Percentiles rank a stretch among this genome's conserved stretches.
phyloP scores from a whole-genome alignment of 225 moss, liverwort and hornwort species.

The Antitrichia curtipendula region DNA sequence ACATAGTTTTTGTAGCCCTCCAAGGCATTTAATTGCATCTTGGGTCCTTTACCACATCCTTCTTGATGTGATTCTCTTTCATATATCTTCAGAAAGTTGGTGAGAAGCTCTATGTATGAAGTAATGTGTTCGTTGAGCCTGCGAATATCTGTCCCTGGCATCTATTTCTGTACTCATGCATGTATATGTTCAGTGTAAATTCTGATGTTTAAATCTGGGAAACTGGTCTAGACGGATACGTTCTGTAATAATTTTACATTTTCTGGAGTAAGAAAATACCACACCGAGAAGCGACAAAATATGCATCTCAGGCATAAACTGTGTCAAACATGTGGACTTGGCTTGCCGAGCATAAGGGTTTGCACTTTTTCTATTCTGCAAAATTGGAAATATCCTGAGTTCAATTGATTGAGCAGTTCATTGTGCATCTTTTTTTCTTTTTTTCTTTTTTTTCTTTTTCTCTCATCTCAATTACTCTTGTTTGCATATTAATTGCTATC shows the following conservation, averaged over 20 bases:
- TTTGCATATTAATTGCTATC: neutral
- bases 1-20: conserved; percentile 3
- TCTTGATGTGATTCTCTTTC: neutral
- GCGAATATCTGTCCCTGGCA: neutral
- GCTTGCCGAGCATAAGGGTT: neutral
- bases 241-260: neutral
- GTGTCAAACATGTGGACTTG: neutral
- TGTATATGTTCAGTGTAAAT: neutral
- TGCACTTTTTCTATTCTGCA: neutral
- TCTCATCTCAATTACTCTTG: neutral
- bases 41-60: neutral
- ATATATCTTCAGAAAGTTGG: neutral
- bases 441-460: neutral
- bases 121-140: neutral
- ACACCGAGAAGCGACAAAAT: neutral
- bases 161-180: neutral
- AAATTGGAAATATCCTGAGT: neutral
- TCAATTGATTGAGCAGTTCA: neutral
- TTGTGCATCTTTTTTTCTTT: neutral
- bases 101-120: conserved; percentile 6
- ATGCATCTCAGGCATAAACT: neutral
- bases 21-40: conserved; percentile 3
- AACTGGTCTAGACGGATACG: neutral
- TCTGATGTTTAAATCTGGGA: neutral
- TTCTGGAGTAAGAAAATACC: neutral